Conservation (phyloP, 257 asterid genomes). For the Apocynum venetum region DNA sequence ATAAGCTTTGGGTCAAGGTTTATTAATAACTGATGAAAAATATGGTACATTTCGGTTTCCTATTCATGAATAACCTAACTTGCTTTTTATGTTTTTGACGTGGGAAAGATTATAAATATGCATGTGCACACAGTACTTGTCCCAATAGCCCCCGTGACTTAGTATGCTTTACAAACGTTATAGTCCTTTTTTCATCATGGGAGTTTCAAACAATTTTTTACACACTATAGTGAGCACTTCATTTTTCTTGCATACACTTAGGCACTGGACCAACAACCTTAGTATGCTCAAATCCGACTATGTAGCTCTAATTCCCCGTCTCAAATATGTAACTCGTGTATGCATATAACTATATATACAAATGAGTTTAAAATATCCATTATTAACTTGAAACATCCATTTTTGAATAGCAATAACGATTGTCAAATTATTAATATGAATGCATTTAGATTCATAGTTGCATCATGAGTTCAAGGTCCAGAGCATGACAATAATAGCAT, state of each 20-base stretch:
- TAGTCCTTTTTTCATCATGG: slow-evolving; percentile 9
- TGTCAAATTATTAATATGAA: no score
- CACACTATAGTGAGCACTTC: no score
- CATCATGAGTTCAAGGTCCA: no score
- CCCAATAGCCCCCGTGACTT: slow-evolving; percentile 7
- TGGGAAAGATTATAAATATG: slow-evolving; percentile 8
- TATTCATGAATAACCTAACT: slow-evolving; percentile 22
- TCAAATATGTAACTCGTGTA: no score
- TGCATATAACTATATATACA: no score
- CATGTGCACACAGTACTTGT: slow-evolving; percentile 27
- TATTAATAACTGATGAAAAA: slow-evolving; percentile 8
- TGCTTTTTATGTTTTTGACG: slow-evolving; percentile 12
- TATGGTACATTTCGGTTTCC: slow-evolving; percentile 24
- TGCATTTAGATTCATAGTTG: no score
- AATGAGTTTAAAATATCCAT: no score
- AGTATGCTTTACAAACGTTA: background rate
- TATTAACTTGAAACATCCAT: no score
- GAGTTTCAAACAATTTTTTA: background rate
- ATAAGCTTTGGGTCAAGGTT: slow-evolving; percentile 15
- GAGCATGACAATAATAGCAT: no score
- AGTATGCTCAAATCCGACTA: slow-evolving; percentile 10
- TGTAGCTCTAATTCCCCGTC: no score
- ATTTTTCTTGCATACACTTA: slow-evolving; percentile 2
- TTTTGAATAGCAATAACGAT: no score
- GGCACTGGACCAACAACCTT: slow-evolving; percentile 5